Evolutionary conservation across 345 rosid species (phyloP).

Genomic region (Linum usitatissimum): DNA sequence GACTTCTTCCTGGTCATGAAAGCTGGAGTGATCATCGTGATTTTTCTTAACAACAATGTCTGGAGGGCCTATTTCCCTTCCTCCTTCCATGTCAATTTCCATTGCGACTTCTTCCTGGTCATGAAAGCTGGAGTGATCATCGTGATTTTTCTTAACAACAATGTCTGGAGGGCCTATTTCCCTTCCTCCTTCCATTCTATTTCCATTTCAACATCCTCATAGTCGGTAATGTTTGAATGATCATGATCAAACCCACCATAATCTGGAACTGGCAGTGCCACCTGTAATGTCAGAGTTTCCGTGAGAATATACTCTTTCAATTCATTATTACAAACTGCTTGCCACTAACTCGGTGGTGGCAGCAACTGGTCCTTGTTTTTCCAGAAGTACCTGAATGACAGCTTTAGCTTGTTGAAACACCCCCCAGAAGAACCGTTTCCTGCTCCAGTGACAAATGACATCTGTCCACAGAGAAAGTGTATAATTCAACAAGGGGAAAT

Average conservation of each 20-base stretch:
- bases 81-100: conserved; percentile 33
- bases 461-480: conserved; percentile 14
- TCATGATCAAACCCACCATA: conserved; percentile 4
- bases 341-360: no score
- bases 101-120: conserved; percentile 14
- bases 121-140: conserved; percentile 1
- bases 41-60: conserved; percentile 17
- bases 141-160: conserved; percentile 14
- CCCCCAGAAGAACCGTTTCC: conserved; percentile 33
- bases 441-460: conserved; percentile 14
- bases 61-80: conserved; percentile 13
- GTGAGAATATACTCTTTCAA: no score
- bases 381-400: conserved; percentile 1
- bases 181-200: conserved; percentile 29
- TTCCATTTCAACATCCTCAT: conserved; percentile 21
- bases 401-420: conserved; percentile 16
- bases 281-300: no score
- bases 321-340: no score
- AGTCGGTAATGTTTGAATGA: neutral
- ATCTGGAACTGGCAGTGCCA: conserved; percentile 1
- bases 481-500: neutral
- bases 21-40: conserved; percentile 2
- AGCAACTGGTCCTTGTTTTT: neutral
- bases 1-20: neutral
- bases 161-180: conserved; percentile 14